Percentiles rank a stretch among this genome's conserved stretches.
Evolutionary conservation across 163 green algal genomes (phyloP).

Genomic region (Chlamydomonas reinhardtii): DNA sequence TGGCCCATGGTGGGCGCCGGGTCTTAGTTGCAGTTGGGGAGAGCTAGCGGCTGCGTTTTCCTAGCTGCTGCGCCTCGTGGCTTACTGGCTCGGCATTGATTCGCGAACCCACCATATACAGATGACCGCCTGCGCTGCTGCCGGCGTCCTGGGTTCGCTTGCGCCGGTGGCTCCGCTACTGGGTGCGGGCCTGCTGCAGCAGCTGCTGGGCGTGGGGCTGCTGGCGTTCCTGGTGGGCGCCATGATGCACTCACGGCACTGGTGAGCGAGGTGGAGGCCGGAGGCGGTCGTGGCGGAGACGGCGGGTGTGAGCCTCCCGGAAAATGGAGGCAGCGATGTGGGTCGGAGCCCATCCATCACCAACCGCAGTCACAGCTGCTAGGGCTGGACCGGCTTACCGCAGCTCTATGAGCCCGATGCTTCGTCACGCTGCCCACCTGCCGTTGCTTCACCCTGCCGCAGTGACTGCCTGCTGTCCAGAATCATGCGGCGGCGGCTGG

Average conservation of each 20-base stretch:
- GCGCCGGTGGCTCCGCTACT: not conserved
- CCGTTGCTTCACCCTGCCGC: no score
- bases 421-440: not conserved
- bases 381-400: no score
- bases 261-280: no score
- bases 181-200: constrained; percentile 5
- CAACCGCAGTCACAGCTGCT: no score
- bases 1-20: constrained; percentile 15
- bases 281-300: no score
- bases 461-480: not conserved
- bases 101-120: no score
- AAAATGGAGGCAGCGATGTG: no score
- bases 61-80: no score
- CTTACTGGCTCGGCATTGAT: no score
- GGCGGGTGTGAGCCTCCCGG: not conserved
- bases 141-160: constrained; percentile 5
- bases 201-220: not conserved
- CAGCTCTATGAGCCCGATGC: not conserved
- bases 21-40: no score
- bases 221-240: not conserved
- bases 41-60: no score
- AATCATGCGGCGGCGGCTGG: not conserved
- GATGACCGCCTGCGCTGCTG: not conserved
- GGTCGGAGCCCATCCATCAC: no score
- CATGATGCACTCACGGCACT: not conserved